These are phyloP conservation scores for Epichloe gansuensis DNA, from an alignment of 2,329 filamentous ascomycete genomes.

Conservation along the genomic window DNA sequence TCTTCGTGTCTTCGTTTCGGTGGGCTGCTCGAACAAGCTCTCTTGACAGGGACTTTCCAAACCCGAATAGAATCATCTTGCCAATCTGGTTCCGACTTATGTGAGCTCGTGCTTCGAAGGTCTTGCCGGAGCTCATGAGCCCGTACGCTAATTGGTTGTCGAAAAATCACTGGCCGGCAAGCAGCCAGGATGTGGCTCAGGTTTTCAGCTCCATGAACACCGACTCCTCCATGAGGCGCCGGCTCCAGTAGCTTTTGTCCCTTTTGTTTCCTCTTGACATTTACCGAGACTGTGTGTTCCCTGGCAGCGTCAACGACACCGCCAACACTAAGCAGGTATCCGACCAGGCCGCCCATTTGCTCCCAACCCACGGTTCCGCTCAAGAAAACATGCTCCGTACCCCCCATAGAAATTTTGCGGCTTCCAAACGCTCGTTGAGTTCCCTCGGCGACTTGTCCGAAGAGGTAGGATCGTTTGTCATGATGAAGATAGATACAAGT, in stretches of 20 bases:
- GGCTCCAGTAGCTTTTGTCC: conserved; percentile 18
- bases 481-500: conserved; percentile 67
- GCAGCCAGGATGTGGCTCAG: conserved; percentile 71
- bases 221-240: conserved; percentile 27
- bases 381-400: conserved; percentile 68
- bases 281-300: conserved; percentile 26
- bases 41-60: conserved; percentile 57
- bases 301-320: conserved; percentile 43
- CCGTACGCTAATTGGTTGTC: conserved; percentile 64
- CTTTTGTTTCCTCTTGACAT: conserved; percentile 27
- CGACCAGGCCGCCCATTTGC: conserved; percentile 68
- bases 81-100: conserved; percentile 48
- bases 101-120: conserved; percentile 17
- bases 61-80: conserved; percentile 65
- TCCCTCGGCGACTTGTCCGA: conserved; percentile 74
- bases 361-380: conserved; percentile 66
- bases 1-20: conserved; percentile 20
- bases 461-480: conserved; percentile 69
- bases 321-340: conserved; percentile 73
- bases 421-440: conserved; percentile 66
- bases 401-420: conserved; percentile 49
- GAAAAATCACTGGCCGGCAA: conserved; percentile 71
- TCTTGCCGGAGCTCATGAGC: conserved; percentile 52
- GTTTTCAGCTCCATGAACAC: conserved; percentile 72
- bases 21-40: conserved; percentile 21